Evolutionary conservation across 805 yeast species (phyloP).

Genomic region (Cyberlindnera xishuangbannaensis): DNA sequence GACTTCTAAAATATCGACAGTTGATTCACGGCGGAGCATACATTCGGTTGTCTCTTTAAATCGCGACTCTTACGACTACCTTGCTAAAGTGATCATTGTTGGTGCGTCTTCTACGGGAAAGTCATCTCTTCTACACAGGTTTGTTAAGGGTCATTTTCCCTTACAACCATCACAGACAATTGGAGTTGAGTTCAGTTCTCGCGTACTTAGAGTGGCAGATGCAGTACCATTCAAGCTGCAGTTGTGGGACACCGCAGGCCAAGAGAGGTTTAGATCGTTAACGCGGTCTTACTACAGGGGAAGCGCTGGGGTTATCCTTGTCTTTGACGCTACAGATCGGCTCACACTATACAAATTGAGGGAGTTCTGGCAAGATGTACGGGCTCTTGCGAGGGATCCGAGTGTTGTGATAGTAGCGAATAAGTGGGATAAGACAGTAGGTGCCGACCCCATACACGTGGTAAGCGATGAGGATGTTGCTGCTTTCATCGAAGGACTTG

Average conservation of each 20-base stretch:
- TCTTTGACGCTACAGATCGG: slow-evolving; percentile 28
- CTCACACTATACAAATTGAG: slow-evolving; percentile 24
- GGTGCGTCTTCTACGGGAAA: slow-evolving; percentile 41
- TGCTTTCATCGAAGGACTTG: slow-evolving; percentile 25
- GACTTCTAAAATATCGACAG: not conserved
- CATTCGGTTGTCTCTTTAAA: slow-evolving; percentile 6
- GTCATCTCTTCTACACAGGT: slow-evolving; percentile 36
- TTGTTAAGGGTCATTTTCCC: slow-evolving; percentile 24
- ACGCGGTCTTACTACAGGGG: slow-evolving; percentile 35
- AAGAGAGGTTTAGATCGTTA: slow-evolving; percentile 32
- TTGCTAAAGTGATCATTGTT: slow-evolving; percentile 36
- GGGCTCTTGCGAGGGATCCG: slow-evolving; percentile 24
- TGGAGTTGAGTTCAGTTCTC: slow-evolving; percentile 36
- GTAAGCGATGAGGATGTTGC: slow-evolving; percentile 29
- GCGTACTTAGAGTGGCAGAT: slow-evolving; percentile 10
- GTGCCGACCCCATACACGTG: no score
- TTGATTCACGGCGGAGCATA: slow-evolving; percentile 2
- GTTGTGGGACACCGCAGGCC: slow-evolving; percentile 35
- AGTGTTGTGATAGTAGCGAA: slow-evolving; percentile 31
- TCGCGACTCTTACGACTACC: slow-evolving; percentile 27
- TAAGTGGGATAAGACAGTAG: slow-evolving; percentile 28
- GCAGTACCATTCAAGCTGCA: slow-evolving; percentile 24
- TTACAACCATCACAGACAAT: slow-evolving; percentile 29
- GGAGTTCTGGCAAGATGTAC: slow-evolving; percentile 28
- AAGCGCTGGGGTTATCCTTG: slow-evolving; percentile 32